Evolutionary conservation across 2,329 filamentous ascomycete genomes (phyloP), one percentile per base, ranked within the genome.

Genomic region (Fusarium haematococcum): DNA sequence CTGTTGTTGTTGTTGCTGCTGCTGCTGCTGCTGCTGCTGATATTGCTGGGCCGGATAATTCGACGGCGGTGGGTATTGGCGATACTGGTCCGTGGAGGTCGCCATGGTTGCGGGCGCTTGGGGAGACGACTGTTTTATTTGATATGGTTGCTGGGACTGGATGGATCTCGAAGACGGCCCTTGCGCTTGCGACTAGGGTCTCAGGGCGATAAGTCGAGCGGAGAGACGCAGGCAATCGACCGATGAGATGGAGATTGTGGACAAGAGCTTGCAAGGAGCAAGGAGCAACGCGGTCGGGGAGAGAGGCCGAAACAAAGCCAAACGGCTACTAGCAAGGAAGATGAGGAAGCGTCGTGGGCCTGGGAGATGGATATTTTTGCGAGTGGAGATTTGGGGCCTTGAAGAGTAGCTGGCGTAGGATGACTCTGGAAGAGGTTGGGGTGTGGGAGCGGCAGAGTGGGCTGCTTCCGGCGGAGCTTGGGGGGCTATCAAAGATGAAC

Each of bases 71-170:
- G 79, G 74, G 60, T 80, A 73, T 67, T 81, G 79, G 65, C 75
- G 77, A 70, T 83, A 80, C 58, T 80, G 80, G 35, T 80, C 78
- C 54, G 79, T 71, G 62, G 75, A 81, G 75, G 80, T 77, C 73
- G 82, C 83, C 84, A 85, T 85, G 77, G 72, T 76, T 77, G 76
- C 79, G 75, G 72, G 70, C 63, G 71, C 73, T 78, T 79, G 79
- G 81, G 78, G 69, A 72, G 71, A 70, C 67, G 71, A 72, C 76
- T 77, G 71, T 80, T 83, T 83, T 82, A 82, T 81, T 78, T 77
- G 78, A 77, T 50, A 43, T 59, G 68, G 61, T 68, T 72, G 69
- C 63, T 71, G 60, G 68, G 73, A 52, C 62, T 67, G 30, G 25
- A 74, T 67, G 74, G 75, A 77, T 77, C 75, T 68, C 63, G 57